Evolutionary conservation across 73 alveolate genomes (phyloP).

Genomic region (Symbiodinium pilosum): DNA sequence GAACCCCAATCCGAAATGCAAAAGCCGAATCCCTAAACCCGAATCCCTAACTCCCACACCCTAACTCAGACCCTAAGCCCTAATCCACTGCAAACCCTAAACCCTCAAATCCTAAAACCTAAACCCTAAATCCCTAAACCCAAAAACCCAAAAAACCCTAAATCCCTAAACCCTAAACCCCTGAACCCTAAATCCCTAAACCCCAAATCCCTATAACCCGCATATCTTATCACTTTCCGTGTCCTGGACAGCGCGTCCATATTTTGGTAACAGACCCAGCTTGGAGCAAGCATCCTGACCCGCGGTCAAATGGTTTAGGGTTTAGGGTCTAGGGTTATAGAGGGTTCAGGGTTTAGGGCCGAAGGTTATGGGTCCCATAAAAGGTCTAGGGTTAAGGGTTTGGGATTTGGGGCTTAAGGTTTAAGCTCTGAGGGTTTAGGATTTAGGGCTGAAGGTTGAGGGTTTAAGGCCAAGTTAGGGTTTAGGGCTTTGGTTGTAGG

Average conservation of each 20-base stretch:
- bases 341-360: background rate
- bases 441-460: background rate
- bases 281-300: conserved; percentile 83
- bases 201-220: background rate
- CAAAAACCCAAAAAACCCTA: too few relatives aligned
- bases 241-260: conserved; percentile 48
- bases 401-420: background rate
- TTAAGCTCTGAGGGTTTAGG: background rate
- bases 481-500: background rate
- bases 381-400: background rate
- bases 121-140: too few relatives aligned
- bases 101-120: too few relatives aligned
- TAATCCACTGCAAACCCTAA: too few relatives aligned
- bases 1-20: too few relatives aligned
- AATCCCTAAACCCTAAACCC: too few relatives aligned
- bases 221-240: background rate
- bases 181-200: background rate
- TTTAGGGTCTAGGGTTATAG: background rate
- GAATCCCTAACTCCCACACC: too few relatives aligned
- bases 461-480: background rate
- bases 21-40: too few relatives aligned
- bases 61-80: too few relatives aligned
- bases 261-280: conserved; percentile 65
- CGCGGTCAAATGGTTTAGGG: background rate
- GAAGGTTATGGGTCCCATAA: background rate